Evolutionary conservation across 2,329 filamentous ascomycete species (phyloP).

Genomic region (Diaporthe caulivora): DNA sequence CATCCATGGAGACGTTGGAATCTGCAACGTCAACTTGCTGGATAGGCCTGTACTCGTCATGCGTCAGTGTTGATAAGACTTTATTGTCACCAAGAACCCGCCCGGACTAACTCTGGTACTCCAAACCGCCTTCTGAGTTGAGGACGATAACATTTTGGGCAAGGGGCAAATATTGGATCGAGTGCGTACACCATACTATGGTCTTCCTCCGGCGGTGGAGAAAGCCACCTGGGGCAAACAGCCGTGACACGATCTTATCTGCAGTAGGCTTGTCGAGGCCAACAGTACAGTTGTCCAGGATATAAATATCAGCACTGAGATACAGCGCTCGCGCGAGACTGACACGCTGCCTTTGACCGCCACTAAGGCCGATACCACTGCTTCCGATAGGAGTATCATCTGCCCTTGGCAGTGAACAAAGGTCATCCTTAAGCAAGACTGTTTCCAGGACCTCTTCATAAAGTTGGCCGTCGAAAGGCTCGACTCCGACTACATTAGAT

Average conservation of each 20-base stretch:
- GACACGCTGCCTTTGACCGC: slow-evolving; percentile 55
- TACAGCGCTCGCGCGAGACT: slow-evolving; percentile 37
- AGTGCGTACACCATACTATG: slow-evolving; percentile 51
- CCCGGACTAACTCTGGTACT: slow-evolving; percentile 2
- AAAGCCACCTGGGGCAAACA: slow-evolving; percentile 16
- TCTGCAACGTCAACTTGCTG: neutral
- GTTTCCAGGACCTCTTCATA: slow-evolving; percentile 53
- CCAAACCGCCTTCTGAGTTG: neutral
- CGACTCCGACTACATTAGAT: slow-evolving; percentile 54
- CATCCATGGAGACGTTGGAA: neutral
- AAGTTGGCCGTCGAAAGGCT: slow-evolving; percentile 46
- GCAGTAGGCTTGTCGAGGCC: slow-evolving; percentile 34
- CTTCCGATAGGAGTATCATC: slow-evolving; percentile 55
- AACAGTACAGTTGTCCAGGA: slow-evolving; percentile 34
- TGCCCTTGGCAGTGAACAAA: slow-evolving; percentile 49
- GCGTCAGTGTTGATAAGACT: neutral
- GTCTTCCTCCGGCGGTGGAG: slow-evolving; percentile 48
- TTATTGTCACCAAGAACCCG: neutral
- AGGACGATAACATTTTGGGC: slow-evolving; percentile 10
- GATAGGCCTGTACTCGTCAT: neutral
- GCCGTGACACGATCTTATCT: slow-evolving; percentile 8
- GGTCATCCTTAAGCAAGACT: slow-evolving; percentile 49
- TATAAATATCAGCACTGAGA: slow-evolving; percentile 17
- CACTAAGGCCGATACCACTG: slow-evolving; percentile 56
- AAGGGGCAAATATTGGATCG: slow-evolving; percentile 42